Base-by-base conservation (phyloP, 2,329 filamentous ascomycete species). In the Nemania sp. region DNA sequence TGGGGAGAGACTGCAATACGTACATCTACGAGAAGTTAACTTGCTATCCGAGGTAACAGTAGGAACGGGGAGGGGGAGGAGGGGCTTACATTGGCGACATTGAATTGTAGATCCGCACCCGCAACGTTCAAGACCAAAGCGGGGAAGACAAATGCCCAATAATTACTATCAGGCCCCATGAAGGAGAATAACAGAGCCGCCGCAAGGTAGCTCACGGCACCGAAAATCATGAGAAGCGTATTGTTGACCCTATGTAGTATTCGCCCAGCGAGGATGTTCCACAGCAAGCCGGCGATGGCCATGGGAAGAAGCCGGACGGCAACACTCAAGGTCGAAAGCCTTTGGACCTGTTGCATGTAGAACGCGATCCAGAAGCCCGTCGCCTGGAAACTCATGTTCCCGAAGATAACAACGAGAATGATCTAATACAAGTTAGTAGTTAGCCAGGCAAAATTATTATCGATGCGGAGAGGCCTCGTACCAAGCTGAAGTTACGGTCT, bases 101-200 rank as follows among this genome's bases (percentile, higher is more conserved):
- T 89, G 72, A 90, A 90, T 59, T 90, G 83, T 35, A 90, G 82
- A 69, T 90, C 88, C 0, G 87, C 87, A 1, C 88, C 88, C 3
- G 88, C 76, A 1, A 90, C 87, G 20, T 82, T 81, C 25, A 90
- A 72, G 5, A 86, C 73, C 40, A 89, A 73, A 0, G 81, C 81
- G 0, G 87, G 86, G 69, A 90, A 90, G 5, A 83, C 79, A 61
- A 88, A 85, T 0, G 81, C 81, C 87, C 87, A 90, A 71, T 90
- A 90, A 17, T 77, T 80, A 57, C 80, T 81, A 10, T 82, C 77
- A 1, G 79, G 70, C 40, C 77, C 74, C 67, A 88, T 84, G 50
- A 89, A 79, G 0, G 84, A 81, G 37, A 87, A 77, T 5, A 90
- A 77, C 0, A 86, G 72, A 65, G 74, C 74, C 15, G 75, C 75